phyloP scores from a whole-genome alignment of 2,329 filamentous ascomycete genomes.

The Aspergillus japonicus region DNA sequence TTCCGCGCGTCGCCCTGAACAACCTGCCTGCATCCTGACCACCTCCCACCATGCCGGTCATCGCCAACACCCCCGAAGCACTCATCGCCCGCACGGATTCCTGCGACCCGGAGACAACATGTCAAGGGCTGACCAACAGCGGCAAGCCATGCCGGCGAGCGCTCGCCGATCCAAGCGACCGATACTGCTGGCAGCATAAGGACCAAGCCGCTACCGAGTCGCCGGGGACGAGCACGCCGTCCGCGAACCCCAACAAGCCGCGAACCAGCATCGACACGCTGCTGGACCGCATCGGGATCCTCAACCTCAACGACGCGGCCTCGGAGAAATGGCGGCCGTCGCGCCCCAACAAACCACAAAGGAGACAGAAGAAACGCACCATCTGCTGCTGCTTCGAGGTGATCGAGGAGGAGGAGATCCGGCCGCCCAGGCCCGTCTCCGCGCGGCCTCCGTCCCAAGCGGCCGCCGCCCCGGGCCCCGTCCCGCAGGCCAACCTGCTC shows the following conservation, averaged over 20 bases:
- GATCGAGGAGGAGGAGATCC: conserved; percentile 29
- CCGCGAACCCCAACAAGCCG: conserved; percentile 52
- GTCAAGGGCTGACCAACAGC: conserved; percentile 77
- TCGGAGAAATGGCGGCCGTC: conserved; percentile 9
- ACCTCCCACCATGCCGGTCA: conserved; percentile 58
- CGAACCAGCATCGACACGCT: conserved; percentile 84
- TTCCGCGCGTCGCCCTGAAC: no score
- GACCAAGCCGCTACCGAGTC: conserved; percentile 63
- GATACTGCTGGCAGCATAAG: conserved; percentile 94
- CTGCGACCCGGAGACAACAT: conserved; percentile 78
- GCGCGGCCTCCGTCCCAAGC: conserved; percentile 12
- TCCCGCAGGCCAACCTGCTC: conserved; percentile 1
- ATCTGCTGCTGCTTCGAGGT: conserved; percentile 38
- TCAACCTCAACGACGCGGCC: conserved; percentile 57
- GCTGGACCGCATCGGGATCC: conserved; percentile 71
- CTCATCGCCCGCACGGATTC: conserved; percentile 77
- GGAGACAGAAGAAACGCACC: conserved; percentile 24
- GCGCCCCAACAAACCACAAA: conserved; percentile 16
- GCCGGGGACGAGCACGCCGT: conserved; percentile 32
- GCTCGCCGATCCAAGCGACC: conserved; percentile 48
- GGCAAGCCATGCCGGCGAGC: conserved; percentile 81
- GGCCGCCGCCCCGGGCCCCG: background rate
- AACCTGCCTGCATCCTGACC: background rate
- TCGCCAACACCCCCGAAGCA: conserved; percentile 75
- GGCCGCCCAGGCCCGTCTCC: conserved; percentile 22